Percentiles rank a stretch among this genome's conserved stretches.
Evolutionary conservation across 148 eudicot species (phyloP).

Genomic region (Amaranthus palmeri): DNA sequence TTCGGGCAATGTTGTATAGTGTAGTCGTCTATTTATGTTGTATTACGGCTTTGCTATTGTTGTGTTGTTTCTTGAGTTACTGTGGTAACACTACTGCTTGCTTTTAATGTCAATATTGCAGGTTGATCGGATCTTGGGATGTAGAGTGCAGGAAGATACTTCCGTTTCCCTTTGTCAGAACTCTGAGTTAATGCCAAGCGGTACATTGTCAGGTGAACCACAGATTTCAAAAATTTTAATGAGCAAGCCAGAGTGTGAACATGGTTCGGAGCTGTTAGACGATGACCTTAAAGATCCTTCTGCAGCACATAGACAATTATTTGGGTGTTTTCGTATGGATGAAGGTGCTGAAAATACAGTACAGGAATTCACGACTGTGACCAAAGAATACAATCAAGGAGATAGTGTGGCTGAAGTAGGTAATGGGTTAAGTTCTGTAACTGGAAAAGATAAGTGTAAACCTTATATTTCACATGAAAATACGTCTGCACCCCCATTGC

Average conservation of each 20-base stretch:
- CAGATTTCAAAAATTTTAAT: constrained; percentile 29
- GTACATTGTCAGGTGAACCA: constrained; percentile 26
- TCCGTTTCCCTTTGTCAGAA: constrained; percentile 23
- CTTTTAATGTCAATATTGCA: constrained; percentile 23
- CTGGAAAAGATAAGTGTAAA: constrained; percentile 25
- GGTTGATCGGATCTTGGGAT: constrained; percentile 93
- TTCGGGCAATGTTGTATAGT: no score
- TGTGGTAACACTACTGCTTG: constrained; percentile 1
- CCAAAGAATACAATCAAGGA: constrained; percentile 40
- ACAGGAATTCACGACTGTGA: constrained; percentile 34
- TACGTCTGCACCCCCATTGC: constrained; percentile 18
- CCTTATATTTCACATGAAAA: constrained; percentile 26
- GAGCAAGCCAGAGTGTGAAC: constrained; percentile 30
- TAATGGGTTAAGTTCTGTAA: constrained; percentile 25
- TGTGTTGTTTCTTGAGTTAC: neutral
- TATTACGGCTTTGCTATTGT: neutral
- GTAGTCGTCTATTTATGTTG: no score
- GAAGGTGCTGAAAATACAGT: constrained; percentile 31
- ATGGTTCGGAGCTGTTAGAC: constrained; percentile 26
- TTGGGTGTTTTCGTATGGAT: constrained; percentile 19
- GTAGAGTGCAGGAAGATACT: constrained; percentile 53
- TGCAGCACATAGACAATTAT: constrained; percentile 20
- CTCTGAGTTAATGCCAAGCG: constrained; percentile 25
- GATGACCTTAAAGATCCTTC: constrained; percentile 29
- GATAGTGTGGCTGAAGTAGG: constrained; percentile 28